Evolutionary conservation across 2,329 filamentous ascomycete species (phyloP).

Genomic region (Aspergillus sp.): DNA sequence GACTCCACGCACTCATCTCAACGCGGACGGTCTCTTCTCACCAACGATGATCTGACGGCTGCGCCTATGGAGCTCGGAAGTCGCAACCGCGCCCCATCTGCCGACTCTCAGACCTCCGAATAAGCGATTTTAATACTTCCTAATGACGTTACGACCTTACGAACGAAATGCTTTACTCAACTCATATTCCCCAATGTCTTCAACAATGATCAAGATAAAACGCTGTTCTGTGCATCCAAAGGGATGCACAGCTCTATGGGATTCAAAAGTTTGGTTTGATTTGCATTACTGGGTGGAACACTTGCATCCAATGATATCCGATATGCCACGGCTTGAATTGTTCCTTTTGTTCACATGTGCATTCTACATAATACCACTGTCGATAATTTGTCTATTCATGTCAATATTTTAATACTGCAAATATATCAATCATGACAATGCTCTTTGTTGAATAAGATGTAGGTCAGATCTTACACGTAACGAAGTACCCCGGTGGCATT

Average conservation of each 20-base stretch:
- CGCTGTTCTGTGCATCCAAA: background rate
- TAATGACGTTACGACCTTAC: conserved; percentile 8
- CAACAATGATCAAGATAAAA: background rate
- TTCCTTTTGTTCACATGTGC: background rate
- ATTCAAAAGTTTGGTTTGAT: conserved; percentile 6
- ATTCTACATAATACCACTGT: background rate
- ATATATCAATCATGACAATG: too few species aligned
- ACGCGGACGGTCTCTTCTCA: conserved; percentile 29
- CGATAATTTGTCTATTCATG: too few species aligned
- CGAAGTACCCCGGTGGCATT: too few species aligned
- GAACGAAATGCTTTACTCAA: conserved; percentile 8
- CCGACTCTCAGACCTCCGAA: conserved; percentile 11
- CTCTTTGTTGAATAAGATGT: too few species aligned
- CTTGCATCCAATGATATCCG: background rate
- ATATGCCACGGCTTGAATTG: background rate
- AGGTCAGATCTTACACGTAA: too few species aligned
- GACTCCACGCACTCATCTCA: conserved; percentile 30
- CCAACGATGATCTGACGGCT: conserved; percentile 30
- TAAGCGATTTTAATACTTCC: background rate
- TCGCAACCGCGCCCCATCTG: conserved; percentile 15
- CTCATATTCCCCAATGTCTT: background rate
- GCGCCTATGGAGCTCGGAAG: conserved; percentile 12
- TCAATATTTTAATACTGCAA: too few species aligned
- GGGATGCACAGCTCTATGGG: background rate
- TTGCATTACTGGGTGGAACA: conserved; percentile 14